Conservation (phyloP, 2,329 filamentous ascomycete species). For the Seiridium unicorne region DNA sequence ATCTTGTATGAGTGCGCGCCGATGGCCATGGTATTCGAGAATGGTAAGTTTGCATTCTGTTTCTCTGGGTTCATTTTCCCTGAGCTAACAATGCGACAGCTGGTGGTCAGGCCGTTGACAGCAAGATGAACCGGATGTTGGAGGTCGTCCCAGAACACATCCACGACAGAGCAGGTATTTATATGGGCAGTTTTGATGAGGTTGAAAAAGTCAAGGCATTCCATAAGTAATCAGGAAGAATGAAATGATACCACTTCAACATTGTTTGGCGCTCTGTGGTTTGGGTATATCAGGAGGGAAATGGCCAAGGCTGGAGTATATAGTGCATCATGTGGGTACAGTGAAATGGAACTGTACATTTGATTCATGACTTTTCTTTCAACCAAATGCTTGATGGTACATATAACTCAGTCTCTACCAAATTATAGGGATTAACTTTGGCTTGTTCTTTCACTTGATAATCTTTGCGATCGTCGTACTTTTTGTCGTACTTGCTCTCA, state of each 20-base stretch:
- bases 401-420: slow-evolving; percentile 18
- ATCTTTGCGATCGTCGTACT: slow-evolving; percentile 61
- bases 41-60: slow-evolving; percentile 60
- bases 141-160: slow-evolving; percentile 87
- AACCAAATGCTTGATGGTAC: too few species aligned
- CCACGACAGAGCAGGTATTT: slow-evolving; percentile 93
- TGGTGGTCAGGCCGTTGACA: slow-evolving; percentile 88
- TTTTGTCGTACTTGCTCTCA: slow-evolving; percentile 67
- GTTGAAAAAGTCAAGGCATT: slow-evolving; percentile 91
- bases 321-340: background rate
- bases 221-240: slow-evolving; percentile 52
- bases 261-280: background rate
- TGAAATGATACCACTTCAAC: background rate
- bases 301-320: background rate
- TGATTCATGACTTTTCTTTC: background rate
- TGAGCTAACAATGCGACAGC: slow-evolving; percentile 46
- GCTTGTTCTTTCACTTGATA: slow-evolving; percentile 70
- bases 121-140: slow-evolving; percentile 87
- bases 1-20: slow-evolving; percentile 98
- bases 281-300: slow-evolving; percentile 1
- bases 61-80: background rate
- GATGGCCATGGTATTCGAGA: slow-evolving; percentile 99
- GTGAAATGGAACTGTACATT: background rate
- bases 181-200: slow-evolving; percentile 92
- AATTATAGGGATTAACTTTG: slow-evolving; percentile 62